Conservation (phyloP, 139 green algal species). For the Chlorella ohadii region DNA sequence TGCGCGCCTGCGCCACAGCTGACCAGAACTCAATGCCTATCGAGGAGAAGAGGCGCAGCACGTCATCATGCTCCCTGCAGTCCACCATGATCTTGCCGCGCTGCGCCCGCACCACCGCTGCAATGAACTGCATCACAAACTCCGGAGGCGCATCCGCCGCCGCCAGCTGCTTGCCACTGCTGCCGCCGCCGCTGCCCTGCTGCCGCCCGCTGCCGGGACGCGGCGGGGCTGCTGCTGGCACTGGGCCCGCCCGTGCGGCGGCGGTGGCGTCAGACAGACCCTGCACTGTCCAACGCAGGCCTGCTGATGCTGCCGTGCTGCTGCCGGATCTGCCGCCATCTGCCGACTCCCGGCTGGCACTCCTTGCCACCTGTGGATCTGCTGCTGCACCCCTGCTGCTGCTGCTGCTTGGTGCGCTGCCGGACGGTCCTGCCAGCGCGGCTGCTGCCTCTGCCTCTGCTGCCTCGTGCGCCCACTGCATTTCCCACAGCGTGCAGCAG, state of each 20-base stretch:
- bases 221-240: neutral
- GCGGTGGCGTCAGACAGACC: slow-evolving; percentile 11
- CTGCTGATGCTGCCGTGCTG: neutral
- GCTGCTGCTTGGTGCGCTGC: neutral
- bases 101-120: slow-evolving; percentile 63
- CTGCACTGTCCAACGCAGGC: slow-evolving; percentile 3
- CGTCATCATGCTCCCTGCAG: slow-evolving; percentile 74
- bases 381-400: neutral
- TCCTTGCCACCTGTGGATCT: neutral
- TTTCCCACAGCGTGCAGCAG: slow-evolving; percentile 46
- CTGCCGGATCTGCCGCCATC: neutral
- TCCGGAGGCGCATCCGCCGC: slow-evolving; percentile 18
- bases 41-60: slow-evolving; percentile 73
- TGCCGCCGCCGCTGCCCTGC: slow-evolving; percentile 5
- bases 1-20: slow-evolving; percentile 35
- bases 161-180: slow-evolving; percentile 8
- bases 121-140: slow-evolving; percentile 76
- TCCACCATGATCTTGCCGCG: slow-evolving; percentile 58
- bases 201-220: neutral
- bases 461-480: slow-evolving; percentile 34
- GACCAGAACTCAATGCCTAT: slow-evolving; percentile 52
- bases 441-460: neutral
- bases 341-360: no score
- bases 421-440: no score
- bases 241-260: neutral